Base-by-base conservation (phyloP, 768 basidiomycete species). In the Gloeostereum incarnatum region DNA sequence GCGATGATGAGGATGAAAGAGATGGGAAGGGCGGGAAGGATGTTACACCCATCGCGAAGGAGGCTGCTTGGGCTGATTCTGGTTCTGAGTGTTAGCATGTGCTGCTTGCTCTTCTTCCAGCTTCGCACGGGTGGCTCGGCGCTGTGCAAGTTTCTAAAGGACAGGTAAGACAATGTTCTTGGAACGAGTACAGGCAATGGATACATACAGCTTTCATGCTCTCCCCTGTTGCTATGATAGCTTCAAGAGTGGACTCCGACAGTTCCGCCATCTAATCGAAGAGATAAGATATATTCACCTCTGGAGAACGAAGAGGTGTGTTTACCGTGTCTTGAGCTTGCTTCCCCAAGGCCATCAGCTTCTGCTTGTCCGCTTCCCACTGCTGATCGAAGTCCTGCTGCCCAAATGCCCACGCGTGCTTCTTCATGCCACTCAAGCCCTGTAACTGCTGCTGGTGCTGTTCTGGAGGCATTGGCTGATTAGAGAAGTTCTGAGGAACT, bases 201-300 rank as follows among this genome's bases (percentile, higher is more conserved):
- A 42, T 7, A 65, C 77, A 44, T 44, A 82, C 81, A 11, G 59
- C 59, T 58, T 78, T 83, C 39, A 85, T 58, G 22, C 66, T 58
- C 48, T 81, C 72, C 33, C 80, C 67, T 1, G 68, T 72, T 17
- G 56, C 52, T 36, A 82, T 54, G 30, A 83, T 66, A 16, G 69
- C 66, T 31, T 81, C 80, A 13, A 86, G 68, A 0, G 81, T 78
- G 11, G 69, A 65, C 52, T 85, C 83, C 2, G 81, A 81, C 41
- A 83, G 51, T 36, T 81, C 78, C 6, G 61, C 58, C 60, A 79
- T 69, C 82, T 81, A 42, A 4, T 40, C 26, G 18, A 36, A 30
- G 24, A 32, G 4, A 37, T 32, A 5, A 37, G 16, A 27, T 31
- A 14, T 11, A 33, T 18, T 24, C 31, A n/a, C 18, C 3, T 16